phyloP scores from a whole-genome alignment of 2,329 filamentous ascomycete genomes.

The Tolypocladium ovalisporum region DNA sequence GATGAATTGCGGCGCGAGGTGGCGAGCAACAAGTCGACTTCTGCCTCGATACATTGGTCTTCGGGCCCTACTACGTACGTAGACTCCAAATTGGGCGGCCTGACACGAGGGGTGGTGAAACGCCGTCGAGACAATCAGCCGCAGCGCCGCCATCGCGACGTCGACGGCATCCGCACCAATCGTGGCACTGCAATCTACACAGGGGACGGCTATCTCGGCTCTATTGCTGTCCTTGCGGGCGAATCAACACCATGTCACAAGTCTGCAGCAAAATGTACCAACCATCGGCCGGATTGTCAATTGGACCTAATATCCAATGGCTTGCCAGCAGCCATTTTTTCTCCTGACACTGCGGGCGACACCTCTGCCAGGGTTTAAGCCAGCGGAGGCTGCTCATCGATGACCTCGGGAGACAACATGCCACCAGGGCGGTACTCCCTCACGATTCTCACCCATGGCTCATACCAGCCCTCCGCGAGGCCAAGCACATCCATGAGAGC shows the following conservation, averaged over 20 bases:
- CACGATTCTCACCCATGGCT: background rate
- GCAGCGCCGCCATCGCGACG: background rate
- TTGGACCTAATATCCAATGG: background rate
- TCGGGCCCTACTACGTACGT: no score
- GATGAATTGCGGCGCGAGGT: no score
- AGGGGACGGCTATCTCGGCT: background rate
- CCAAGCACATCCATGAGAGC: background rate
- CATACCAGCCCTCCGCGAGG: background rate
- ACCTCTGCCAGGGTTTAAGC: background rate
- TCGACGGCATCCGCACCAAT: background rate
- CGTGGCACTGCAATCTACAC: background rate
- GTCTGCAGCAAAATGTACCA: background rate
- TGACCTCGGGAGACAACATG: background rate
- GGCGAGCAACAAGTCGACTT: no score
- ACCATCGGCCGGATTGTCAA: background rate
- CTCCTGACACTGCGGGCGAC: background rate
- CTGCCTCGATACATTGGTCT: no score
- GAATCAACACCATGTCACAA: background rate
- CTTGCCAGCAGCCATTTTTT: background rate
- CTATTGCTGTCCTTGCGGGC: background rate
- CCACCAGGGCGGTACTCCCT: constrained; percentile 1
- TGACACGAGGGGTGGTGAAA: background rate
- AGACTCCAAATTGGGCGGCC: background rate
- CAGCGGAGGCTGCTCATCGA: constrained; percentile 2
- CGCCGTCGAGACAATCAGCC: background rate